A percentile compares a stretch with the other conserved stretches of the same genome.
Evolutionary conservation across 139 green algal species (phyloP).

Genomic region (Dunaliella sp.): DNA sequence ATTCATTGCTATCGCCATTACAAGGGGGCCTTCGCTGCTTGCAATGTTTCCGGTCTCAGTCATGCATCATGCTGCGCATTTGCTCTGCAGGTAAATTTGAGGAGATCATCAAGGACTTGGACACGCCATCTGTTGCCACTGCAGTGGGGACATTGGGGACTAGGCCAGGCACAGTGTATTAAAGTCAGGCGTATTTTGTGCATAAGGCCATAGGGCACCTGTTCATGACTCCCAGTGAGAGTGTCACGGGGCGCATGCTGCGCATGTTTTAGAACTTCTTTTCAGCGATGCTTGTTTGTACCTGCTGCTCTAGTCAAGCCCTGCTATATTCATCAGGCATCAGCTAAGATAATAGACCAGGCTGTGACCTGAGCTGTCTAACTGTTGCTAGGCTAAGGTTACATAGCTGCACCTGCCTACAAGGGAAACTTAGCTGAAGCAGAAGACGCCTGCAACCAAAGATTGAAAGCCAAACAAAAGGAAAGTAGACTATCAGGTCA

Average conservation of each 20-base stretch:
- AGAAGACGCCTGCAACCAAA: background rate
- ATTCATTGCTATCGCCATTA: too few species aligned
- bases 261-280: too few species aligned
- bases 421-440: background rate
- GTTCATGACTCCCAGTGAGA: background rate
- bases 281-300: too few species aligned
- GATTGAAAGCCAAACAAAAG: background rate
- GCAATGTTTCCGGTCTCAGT: too few species aligned
- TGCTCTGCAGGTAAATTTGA: slow-evolving; percentile 47
- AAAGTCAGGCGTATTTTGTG: too few species aligned
- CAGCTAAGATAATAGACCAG: too few species aligned
- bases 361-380: too few species aligned
- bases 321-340: background rate
- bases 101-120: slow-evolving; percentile 67
- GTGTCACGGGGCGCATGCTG: too few species aligned
- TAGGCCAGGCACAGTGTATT: background rate
- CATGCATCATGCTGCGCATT: too few species aligned
- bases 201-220: background rate
- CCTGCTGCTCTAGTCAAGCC: background rate
- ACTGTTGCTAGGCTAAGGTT: background rate
- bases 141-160: background rate
- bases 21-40: too few species aligned
- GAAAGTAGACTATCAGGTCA: background rate
- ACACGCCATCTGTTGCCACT: slow-evolving; percentile 14
- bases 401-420: background rate